Evolutionary conservation across 805 yeast genomes (phyloP), one percentile per base, ranked within the genome.

Genomic region (Pichia occidentalis): DNA sequence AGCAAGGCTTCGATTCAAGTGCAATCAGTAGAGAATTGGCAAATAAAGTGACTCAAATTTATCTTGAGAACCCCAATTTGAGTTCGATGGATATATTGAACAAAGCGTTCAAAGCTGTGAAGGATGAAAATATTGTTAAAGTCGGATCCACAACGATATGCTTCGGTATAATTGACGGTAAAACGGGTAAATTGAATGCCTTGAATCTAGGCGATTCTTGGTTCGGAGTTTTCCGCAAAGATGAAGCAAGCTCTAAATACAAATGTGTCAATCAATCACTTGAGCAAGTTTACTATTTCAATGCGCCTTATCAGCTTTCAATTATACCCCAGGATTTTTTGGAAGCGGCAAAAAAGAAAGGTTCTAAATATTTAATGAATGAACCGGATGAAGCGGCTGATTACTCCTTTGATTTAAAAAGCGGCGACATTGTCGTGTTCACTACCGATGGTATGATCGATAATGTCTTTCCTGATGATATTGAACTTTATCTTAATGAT

Each of bases 131-230:
- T 0, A 67, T 67, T 22, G 94, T 82, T 5, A 72, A 78, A 54
- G 94, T 88, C 22, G 98, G 98, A 3, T 92, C 96, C 13, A 86
- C 97, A 2, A 90, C 98, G 1, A 86, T 94, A 3, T 85, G 95
- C 51, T 70, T 83, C 36, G 97, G 95, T 1, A 68, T 80, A 9
- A 65, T 83, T 34, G 69, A 77, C 17, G 65, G 77, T 0, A 65
- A 66, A 7, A 61, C 70, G 10, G 79, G 79, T 22, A 47, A 46
- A 8, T 56, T 90, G 25, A 61, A 65, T 29, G 80, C 85, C 0
- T 80, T 90, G 7, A 90, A 92, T 52, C 61, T 90, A 37, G 98
- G 98, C 9, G 98, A 90, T 59, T 87, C 97, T 5, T 92, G 96
- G 81, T 85, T 85, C 57, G 88, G 95, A 13, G 74, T 88, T 3